Evolutionary conservation across 106 monocot genomes (phyloP).

Genomic region (Phalaenopsis aphrodite): DNA sequence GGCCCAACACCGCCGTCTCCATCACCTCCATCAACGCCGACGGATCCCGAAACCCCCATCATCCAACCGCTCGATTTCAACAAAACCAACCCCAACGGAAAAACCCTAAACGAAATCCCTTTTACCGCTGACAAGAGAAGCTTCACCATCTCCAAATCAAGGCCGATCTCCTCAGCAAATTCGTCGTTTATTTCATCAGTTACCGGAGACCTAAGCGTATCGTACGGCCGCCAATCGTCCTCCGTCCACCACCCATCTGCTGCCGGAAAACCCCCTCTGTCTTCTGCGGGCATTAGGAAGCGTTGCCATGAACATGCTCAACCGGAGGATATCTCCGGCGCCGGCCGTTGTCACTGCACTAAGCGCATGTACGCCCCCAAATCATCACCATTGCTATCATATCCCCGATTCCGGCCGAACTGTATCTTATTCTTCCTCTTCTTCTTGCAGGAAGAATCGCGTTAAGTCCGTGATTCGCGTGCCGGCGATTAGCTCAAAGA

Average conservation of each 20-base stretch:
- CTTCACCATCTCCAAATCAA: slow-evolving; percentile 27
- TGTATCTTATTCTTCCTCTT: background rate
- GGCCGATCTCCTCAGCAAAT: slow-evolving; percentile 34
- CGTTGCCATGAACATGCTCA: slow-evolving; percentile 27
- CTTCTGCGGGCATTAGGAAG: slow-evolving; percentile 22
- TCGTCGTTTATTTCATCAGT: slow-evolving; percentile 79
- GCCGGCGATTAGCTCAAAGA: slow-evolving; percentile 68
- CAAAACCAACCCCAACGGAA: no score
- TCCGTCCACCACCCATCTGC: slow-evolving; percentile 12
- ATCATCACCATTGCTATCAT: background rate
- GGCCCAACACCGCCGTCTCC: slow-evolving; percentile 17
- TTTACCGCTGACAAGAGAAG: background rate
- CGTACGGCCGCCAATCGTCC: slow-evolving; percentile 46
- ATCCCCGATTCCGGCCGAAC: background rate
- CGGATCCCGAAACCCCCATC: background rate
- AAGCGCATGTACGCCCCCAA: slow-evolving; percentile 43
- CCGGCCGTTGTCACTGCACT: slow-evolving; percentile 80
- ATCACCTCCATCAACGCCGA: background rate
- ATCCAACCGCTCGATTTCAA: background rate
- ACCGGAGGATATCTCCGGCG: background rate
- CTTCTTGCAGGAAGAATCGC: slow-evolving; percentile 33
- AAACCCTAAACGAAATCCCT: background rate
- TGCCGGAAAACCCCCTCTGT: background rate
- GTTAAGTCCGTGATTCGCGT: slow-evolving; percentile 49
- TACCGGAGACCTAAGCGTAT: slow-evolving; percentile 74